phyloP scores from a whole-genome alignment of 352 stramenopile species.

The Pythium biforme region DNA sequence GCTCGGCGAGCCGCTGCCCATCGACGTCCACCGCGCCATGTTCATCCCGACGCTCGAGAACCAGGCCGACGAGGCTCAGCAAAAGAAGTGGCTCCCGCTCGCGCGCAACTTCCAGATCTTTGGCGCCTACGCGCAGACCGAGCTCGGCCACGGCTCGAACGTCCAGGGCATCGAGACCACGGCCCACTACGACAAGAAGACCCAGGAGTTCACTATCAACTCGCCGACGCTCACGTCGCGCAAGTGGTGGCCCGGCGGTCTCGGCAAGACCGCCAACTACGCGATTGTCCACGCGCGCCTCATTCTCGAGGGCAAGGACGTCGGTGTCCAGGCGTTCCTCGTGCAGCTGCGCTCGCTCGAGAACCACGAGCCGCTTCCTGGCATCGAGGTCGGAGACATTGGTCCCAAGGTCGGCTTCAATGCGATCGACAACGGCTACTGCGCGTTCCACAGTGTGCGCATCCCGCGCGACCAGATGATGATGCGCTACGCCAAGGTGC shows the following conservation, averaged over 20 bases:
- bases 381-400: conserved; percentile 90
- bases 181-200: conserved; percentile 87
- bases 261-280: conserved; percentile 90
- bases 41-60: conserved; percentile 71
- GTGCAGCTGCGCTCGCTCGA: conserved; percentile 87
- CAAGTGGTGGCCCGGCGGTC: conserved; percentile 96
- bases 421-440: conserved; percentile 92
- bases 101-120: conserved; percentile 64
- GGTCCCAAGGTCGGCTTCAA: conserved; percentile 92
- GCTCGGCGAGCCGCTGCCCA: conserved; percentile 43
- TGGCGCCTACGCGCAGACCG: conserved; percentile 95
- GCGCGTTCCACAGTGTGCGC: conserved; percentile 78
- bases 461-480: conserved; percentile 79
- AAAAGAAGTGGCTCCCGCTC: conserved; percentile 60
- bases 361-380: conserved; percentile 73
- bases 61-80: conserved; percentile 61
- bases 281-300: conserved; percentile 92
- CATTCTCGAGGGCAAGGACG: conserved; percentile 44
- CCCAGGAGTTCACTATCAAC: conserved; percentile 93
- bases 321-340: conserved; percentile 94
- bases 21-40: conserved; percentile 59
- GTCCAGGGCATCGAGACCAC: conserved; percentile 90
- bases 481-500: conserved; percentile 47
- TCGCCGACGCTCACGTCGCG: conserved; percentile 91
- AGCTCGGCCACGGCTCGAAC: conserved; percentile 95